Percentiles rank a stretch among this genome's conserved stretches.
phyloP scores from a whole-genome alignment of 2,329 filamentous ascomycete species.

The Trichoderma polysporum region DNA sequence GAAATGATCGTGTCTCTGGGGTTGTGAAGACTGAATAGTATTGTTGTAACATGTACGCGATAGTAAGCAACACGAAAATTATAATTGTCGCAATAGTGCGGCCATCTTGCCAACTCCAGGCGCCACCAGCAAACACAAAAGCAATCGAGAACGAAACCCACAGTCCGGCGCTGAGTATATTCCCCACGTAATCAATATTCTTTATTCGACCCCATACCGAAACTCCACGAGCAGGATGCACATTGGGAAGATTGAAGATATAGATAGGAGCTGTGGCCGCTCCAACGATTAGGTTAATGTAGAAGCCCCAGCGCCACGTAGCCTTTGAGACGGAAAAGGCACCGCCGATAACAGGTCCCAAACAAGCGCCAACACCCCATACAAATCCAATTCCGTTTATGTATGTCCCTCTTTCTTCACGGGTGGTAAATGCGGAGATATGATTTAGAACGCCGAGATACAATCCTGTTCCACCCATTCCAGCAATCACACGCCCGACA shows the following conservation, averaged over 20 bases:
- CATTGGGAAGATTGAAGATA: background rate
- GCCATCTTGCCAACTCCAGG: conserved; percentile 45
- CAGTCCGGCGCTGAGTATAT: background rate
- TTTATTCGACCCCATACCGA: conserved; percentile 28
- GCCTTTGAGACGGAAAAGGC: conserved; percentile 38
- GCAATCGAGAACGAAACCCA: conserved; percentile 44
- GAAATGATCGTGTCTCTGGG: background rate
- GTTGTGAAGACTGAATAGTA: background rate
- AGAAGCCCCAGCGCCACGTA: conserved; percentile 45
- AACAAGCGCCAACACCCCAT: conserved; percentile 26
- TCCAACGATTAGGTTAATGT: conserved; percentile 51
- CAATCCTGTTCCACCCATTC: conserved; percentile 43
- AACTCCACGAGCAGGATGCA: background rate
- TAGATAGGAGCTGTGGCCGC: background rate
- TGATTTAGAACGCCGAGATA: conserved; percentile 34
- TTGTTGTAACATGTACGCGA: background rate
- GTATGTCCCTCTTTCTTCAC: conserved; percentile 29
- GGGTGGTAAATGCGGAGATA: conserved; percentile 26
- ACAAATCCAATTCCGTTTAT: conserved; percentile 25
- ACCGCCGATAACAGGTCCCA: conserved; percentile 45
- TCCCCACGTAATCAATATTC: conserved; percentile 32
- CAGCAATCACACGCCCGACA: conserved; percentile 43
- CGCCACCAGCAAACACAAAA: conserved; percentile 47
- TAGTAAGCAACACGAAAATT: conserved; percentile 37
- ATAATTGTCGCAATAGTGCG: conserved; percentile 46